phyloP scores from a whole-genome alignment of 225 moss, liverwort and hornwort genomes.

The Pseudoscleropodium purum region DNA sequence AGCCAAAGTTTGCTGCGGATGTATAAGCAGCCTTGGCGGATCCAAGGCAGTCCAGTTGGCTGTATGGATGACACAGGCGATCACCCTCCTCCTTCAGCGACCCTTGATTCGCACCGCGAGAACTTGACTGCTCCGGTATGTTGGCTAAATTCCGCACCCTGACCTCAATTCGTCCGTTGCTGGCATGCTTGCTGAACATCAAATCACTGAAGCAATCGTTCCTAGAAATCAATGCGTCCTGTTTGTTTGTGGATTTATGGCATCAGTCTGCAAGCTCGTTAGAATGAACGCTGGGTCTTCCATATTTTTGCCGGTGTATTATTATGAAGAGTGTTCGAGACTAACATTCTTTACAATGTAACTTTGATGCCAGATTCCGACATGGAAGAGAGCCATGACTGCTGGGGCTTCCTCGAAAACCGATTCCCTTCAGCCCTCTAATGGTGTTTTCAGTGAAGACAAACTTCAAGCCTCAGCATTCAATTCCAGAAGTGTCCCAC shows the following conservation, averaged over 20 bases:
- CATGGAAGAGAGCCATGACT: slow-evolving; percentile 37
- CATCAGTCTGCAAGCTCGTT: neutral
- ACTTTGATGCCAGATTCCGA: slow-evolving; percentile 17
- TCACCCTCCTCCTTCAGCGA: slow-evolving; percentile 51
- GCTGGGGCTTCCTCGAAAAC: slow-evolving; percentile 7
- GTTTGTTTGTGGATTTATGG: neutral
- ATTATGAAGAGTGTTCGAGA: neutral
- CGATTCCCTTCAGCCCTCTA: neutral
- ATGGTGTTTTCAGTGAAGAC: slow-evolving; percentile 2
- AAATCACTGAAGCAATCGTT: neutral
- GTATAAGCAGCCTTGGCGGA: slow-evolving; percentile 45
- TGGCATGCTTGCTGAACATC: neutral
- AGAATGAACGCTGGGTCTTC: neutral
- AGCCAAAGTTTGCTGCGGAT: slow-evolving; percentile 47
- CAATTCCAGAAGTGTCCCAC: slow-evolving; percentile 15
- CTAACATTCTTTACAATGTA: neutral
- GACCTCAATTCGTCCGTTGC: neutral
- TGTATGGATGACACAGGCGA: slow-evolving; percentile 16
- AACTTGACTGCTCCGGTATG: slow-evolving; percentile 45
- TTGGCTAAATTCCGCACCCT: neutral
- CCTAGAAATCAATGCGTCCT: neutral
- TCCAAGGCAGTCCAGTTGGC: slow-evolving; percentile 32
- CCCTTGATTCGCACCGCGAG: slow-evolving; percentile 47
- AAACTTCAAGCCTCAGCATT: slow-evolving; percentile 11
- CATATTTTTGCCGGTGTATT: neutral